Percentiles rank a stretch among this genome's conserved stretches.
phyloP scores from a whole-genome alignment of 768 basidiomycete genomes.

The Auricularia sp. region DNA sequence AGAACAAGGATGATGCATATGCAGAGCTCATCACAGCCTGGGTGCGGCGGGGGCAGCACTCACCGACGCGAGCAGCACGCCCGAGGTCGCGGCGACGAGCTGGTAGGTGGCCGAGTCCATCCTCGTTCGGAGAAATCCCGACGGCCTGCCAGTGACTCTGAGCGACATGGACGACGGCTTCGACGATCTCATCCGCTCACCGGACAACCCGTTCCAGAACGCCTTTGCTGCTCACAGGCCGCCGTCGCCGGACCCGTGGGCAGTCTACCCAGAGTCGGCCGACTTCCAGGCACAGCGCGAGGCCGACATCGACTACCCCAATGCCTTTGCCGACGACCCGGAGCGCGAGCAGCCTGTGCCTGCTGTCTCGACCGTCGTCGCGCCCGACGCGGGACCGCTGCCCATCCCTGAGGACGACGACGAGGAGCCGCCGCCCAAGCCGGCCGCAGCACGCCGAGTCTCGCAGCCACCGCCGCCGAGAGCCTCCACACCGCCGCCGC shows the following conservation, averaged over 20 bases:
- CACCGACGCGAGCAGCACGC: neutral
- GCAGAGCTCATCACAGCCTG: conserved; percentile 45
- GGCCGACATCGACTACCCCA: conserved; percentile 8
- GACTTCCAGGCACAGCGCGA: conserved; percentile 23
- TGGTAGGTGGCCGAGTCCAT: neutral
- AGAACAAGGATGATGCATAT: conserved; percentile 83
- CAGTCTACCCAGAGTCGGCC: conserved; percentile 28
- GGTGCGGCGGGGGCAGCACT: neutral
- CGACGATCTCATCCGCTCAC: conserved; percentile 59
- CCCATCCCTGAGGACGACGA: conserved; percentile 19
- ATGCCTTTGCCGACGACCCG: conserved; percentile 4
- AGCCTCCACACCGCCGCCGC: conserved; percentile 5
- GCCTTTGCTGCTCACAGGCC: conserved; percentile 56
- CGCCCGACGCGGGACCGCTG: conserved; percentile 19
- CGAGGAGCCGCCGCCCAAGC: conserved; percentile 1
- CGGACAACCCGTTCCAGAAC: conserved; percentile 68
- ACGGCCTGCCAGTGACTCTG: too few relatives aligned
- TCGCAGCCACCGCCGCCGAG: conserved; percentile 13
- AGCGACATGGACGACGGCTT: conserved; percentile 25
- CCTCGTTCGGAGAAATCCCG: too few relatives aligned
- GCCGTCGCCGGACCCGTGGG: conserved; percentile 68
- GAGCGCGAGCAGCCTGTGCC: conserved; percentile 1
- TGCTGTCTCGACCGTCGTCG: conserved; percentile 11
- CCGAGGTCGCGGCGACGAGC: neutral
- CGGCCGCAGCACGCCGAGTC: conserved; percentile 8